phyloP scores from a whole-genome alignment of 169 alveolate genomes.

The Plasmodium inui region DNA sequence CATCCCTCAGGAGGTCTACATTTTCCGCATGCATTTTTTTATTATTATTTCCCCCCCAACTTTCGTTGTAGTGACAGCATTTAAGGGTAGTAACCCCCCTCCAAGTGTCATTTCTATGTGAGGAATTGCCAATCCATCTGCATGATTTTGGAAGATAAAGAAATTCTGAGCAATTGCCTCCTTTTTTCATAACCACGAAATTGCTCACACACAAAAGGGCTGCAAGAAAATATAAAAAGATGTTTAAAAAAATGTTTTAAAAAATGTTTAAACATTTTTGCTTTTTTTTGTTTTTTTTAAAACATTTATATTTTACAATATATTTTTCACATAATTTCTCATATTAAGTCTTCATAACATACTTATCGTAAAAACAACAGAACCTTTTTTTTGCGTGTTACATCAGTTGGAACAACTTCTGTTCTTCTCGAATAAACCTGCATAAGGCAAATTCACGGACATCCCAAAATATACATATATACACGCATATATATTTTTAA shows the following conservation, averaged over 20 bases:
- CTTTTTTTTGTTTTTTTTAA: background rate
- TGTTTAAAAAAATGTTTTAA: background rate
- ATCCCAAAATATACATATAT: background rate
- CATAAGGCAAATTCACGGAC: background rate
- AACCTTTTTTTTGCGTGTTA: background rate
- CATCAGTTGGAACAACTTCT: background rate
- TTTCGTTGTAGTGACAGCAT: background rate
- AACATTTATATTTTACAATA: background rate
- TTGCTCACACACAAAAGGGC: background rate
- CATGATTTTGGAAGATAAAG: background rate
- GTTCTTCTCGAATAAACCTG: background rate
- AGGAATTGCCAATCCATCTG: background rate
- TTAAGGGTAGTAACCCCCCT: background rate
- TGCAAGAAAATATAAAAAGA: background rate
- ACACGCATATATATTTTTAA: background rate
- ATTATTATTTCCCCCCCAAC: background rate
- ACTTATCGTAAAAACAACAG: background rate
- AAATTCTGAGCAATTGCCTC: background rate
- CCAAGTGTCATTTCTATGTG: background rate
- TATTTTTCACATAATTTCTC: background rate
- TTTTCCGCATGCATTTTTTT: slow-evolving; percentile 37
- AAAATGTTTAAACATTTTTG: background rate
- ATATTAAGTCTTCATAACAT: background rate
- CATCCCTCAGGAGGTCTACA: slow-evolving; percentile 2
- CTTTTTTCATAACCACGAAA: background rate